Base-by-base conservation (phyloP, 306 rosid species). In the Sesbania bispinosa region DNA sequence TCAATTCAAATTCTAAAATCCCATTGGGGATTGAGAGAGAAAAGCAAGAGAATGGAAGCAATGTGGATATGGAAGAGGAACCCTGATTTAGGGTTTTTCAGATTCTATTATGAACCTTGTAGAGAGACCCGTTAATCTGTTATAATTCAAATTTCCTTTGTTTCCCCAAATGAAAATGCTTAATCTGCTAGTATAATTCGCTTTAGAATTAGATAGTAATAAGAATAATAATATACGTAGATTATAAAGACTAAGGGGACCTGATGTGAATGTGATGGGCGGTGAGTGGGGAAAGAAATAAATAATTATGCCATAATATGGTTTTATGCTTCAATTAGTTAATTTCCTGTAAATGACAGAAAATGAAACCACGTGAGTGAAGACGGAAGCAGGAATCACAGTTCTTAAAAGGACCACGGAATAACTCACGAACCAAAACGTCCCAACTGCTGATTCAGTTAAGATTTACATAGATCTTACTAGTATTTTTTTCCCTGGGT, bases 11-110 rank as follows among this genome's bases (percentile, higher is more conserved):
- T 16, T 66, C 23, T 50, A 50, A 33, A 51, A 32, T 39, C 41
- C 63, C 63, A 20, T 52, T 36, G 10, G 14, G 39, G 14, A 50
- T 38, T 23, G 54, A 71, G 7, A 13, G 39, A 42, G 18, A 13
- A 21, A n/a, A 20, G 14, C 1, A 1, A 1, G 10, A 0, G 29
- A 29, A 26, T 18, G 58, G 33, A 18, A 42, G 46, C 15, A 60
- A 58, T 47, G 65, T 39, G 62, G 45, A 19, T 1, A 39, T 13
- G 36, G 9, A 55, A 55, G 23, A 70, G 39, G 75, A 81, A 65
- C 82, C 62, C 72, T 58, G 53, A 77, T 58, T 81, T 81, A 71
- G 76, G 79, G 79, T 81, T 71, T 80, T 51, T 51, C 20, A 43
- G 51, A 46, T 26, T 5, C 30, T 63, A 13, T 54, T 30, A 4